Percentiles rank a stretch among this genome's conserved stretches.
phyloP scores from a whole-genome alignment of 106 monocot genomes.

The Triglochin maritima region DNA sequence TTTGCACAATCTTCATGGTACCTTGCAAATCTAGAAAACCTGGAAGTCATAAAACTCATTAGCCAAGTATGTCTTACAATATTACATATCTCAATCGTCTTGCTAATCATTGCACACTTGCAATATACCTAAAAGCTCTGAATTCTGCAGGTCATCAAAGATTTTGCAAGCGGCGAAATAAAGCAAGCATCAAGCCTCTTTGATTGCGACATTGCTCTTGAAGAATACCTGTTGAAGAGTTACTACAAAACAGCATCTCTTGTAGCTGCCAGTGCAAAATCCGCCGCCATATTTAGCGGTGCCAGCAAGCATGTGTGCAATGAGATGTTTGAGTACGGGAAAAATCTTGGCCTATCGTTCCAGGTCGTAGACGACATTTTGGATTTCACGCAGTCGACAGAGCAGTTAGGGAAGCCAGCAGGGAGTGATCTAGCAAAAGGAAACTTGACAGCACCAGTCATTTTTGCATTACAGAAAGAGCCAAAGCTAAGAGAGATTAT shows the following conservation, averaged over 20 bases:
- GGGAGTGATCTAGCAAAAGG: slow-evolving; percentile 73
- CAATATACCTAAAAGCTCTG: background rate
- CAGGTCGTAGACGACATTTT: slow-evolving; percentile 92
- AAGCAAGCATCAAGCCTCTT: slow-evolving; percentile 90
- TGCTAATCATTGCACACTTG: background rate
- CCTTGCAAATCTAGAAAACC: slow-evolving; percentile 91
- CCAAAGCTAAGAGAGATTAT: slow-evolving; percentile 65
- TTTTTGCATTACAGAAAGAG: slow-evolving; percentile 72
- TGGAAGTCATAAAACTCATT: slow-evolving; percentile 94
- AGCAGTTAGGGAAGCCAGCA: slow-evolving; percentile 89
- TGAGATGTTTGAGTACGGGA: slow-evolving; percentile 85
- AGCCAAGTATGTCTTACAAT: slow-evolving; percentile 48
- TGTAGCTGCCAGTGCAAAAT: slow-evolving; percentile 71
- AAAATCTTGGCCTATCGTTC: slow-evolving; percentile 85
- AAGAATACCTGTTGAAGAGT: slow-evolving; percentile 88
- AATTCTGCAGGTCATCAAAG: slow-evolving; percentile 74
- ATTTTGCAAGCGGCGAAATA: slow-evolving; percentile 97
- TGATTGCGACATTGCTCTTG: slow-evolving; percentile 55
- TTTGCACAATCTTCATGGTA: slow-evolving; percentile 98
- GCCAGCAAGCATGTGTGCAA: slow-evolving; percentile 32
- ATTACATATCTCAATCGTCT: background rate
- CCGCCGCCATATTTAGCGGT: slow-evolving; percentile 81
- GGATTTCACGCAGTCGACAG: slow-evolving; percentile 88
- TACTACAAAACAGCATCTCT: slow-evolving; percentile 95
- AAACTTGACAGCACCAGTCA: slow-evolving; percentile 92